Percentiles rank a stretch among this genome's conserved stretches.
Conservation (phyloP, 192 early-diverging fungal genomes). For the Backusella tuberculispora region DNA sequence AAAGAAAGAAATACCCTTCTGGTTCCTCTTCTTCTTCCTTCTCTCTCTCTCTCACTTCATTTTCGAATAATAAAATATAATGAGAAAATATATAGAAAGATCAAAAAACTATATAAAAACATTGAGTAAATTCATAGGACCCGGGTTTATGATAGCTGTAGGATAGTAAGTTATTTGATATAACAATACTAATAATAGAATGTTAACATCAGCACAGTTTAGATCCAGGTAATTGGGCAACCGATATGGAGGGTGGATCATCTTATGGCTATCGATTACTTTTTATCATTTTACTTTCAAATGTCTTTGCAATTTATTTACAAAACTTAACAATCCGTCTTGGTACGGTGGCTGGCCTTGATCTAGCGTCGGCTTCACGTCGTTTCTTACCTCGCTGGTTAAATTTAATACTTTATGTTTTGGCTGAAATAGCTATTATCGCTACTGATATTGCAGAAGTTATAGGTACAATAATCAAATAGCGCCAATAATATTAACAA, state of each 20-base stretch:
- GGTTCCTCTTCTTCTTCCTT: background rate
- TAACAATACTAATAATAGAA: background rate
- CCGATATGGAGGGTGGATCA: constrained; percentile 77
- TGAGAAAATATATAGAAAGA: background rate
- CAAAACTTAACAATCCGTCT: constrained; percentile 80
- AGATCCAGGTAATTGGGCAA: constrained; percentile 91
- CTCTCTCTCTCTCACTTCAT: background rate
- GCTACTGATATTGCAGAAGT: constrained; percentile 86
- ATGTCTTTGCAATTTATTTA: constrained; percentile 74
- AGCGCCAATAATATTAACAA: background rate
- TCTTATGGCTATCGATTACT: constrained; percentile 74
- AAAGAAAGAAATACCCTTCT: constrained; percentile 12
- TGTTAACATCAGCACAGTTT: constrained; percentile 26
- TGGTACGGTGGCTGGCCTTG: constrained; percentile 73
- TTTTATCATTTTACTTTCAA: constrained; percentile 75
- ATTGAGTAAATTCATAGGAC: constrained; percentile 31
- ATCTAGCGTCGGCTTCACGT: constrained; percentile 74
- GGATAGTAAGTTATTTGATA: constrained; percentile 28
- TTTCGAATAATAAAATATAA: background rate
- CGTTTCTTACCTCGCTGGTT: constrained; percentile 58
- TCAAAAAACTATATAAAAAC: constrained; percentile 12
- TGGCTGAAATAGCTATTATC: constrained; percentile 79
- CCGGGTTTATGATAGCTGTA: constrained; percentile 41
- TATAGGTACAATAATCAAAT: constrained; percentile 39
- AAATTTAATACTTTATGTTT: constrained; percentile 68